A percentile compares a stretch with the other conserved stretches of the same genome.
Evolutionary conservation across 495 filamentous ascomycete genomes (phyloP).

Genomic region (Aspergillus homomorphus): DNA sequence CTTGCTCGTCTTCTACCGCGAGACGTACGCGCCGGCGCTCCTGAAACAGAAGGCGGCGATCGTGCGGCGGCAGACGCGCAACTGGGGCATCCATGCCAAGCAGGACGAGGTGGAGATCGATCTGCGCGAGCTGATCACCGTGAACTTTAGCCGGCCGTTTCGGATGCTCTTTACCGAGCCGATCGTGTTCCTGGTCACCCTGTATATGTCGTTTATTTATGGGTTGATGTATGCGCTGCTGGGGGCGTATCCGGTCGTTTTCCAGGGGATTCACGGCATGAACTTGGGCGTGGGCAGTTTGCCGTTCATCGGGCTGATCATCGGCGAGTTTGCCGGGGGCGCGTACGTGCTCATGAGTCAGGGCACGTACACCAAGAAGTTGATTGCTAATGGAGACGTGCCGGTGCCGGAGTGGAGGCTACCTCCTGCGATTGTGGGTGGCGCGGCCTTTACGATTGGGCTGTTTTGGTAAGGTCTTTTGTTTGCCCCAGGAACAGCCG

Average conservation of each 20-base stretch:
- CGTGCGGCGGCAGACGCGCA: slow-evolving; percentile 42
- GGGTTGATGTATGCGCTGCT: slow-evolving; percentile 44
- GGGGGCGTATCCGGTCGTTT: slow-evolving; percentile 41
- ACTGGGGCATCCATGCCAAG: slow-evolving; percentile 49
- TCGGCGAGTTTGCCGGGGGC: slow-evolving; percentile 37
- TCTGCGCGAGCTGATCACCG: slow-evolving; percentile 35
- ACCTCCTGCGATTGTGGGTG: slow-evolving; percentile 48
- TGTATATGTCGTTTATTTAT: slow-evolving; percentile 49
- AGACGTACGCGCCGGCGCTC: slow-evolving; percentile 41
- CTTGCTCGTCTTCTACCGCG: slow-evolving; percentile 32
- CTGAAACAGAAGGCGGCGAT: slow-evolving; percentile 38
- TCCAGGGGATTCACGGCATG: slow-evolving; percentile 37
- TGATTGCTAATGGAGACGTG: slow-evolving; percentile 33
- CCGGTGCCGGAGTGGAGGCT: slow-evolving; percentile 38
- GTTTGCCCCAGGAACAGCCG: neutral
- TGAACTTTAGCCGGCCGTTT: slow-evolving; percentile 45
- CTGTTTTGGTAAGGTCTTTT: slow-evolving; percentile 46
- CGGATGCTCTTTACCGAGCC: slow-evolving; percentile 48
- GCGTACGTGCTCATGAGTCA: slow-evolving; percentile 27
- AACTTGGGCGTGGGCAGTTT: slow-evolving; percentile 38
- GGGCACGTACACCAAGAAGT: slow-evolving; percentile 28
- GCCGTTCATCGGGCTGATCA: slow-evolving; percentile 40
- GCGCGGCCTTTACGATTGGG: slow-evolving; percentile 47
- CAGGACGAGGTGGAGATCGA: slow-evolving; percentile 48
- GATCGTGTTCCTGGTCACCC: slow-evolving; percentile 36